Percentiles rank a stretch among this genome's conserved stretches.
Evolutionary conservation across 305 asterid genomes (phyloP).

Genomic region (Fraxinus albicans): DNA sequence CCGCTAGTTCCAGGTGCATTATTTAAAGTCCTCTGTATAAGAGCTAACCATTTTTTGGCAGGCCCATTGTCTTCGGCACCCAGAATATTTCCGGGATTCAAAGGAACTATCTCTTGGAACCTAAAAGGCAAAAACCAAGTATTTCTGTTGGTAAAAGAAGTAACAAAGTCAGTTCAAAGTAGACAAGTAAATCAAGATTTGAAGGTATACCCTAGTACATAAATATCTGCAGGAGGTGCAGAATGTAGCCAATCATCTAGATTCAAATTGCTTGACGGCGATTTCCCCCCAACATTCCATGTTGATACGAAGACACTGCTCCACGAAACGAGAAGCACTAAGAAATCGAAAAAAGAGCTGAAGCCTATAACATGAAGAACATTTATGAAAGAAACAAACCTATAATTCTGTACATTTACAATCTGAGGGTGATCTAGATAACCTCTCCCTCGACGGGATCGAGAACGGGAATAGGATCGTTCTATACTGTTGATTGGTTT

Average conservation of each 20-base stretch:
- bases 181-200: not conserved
- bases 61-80: constrained; percentile 99
- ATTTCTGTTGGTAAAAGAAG: not conserved
- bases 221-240: constrained; percentile 95
- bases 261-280: constrained; percentile 73
- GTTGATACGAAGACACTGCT: constrained; percentile 80
- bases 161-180: not conserved
- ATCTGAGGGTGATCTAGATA: constrained; percentile 96
- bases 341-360: constrained; percentile 6
- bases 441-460: constrained; percentile 69
- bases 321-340: constrained; percentile 10
- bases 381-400: constrained; percentile 51
- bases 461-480: constrained; percentile 60
- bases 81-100: constrained; percentile 91
- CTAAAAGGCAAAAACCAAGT: constrained; percentile 29
- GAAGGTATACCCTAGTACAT: constrained; percentile 78
- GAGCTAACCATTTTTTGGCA: constrained; percentile 84
- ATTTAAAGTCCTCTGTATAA: constrained; percentile 71
- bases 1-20: constrained; percentile 60
- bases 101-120: constrained; percentile 95
- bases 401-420: constrained; percentile 81
- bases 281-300: constrained; percentile 96
- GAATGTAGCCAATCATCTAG: constrained; percentile 94
- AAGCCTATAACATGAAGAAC: constrained; percentile 5
- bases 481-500: constrained; percentile 60